Evolutionary conservation across 495 filamentous ascomycete genomes (phyloP).

Genomic region (Penicillium taxi): DNA sequence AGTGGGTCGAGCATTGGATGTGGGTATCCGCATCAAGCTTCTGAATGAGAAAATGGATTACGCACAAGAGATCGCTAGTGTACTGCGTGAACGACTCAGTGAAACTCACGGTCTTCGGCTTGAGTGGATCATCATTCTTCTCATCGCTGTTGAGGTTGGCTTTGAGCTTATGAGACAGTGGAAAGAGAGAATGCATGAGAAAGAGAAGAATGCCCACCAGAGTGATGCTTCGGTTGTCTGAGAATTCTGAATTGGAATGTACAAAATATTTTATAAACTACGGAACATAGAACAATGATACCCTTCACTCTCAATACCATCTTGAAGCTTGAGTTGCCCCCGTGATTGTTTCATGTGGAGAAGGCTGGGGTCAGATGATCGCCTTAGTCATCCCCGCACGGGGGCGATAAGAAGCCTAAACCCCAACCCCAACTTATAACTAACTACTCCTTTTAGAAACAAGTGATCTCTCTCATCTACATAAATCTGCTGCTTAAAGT

Average conservation of each 20-base stretch:
- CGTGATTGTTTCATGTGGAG: too few relatives aligned
- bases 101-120: slow-evolving; percentile 79
- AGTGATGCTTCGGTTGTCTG: slow-evolving; percentile 13
- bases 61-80: slow-evolving; percentile 87
- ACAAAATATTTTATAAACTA: neutral
- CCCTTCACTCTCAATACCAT: slow-evolving; percentile 19
- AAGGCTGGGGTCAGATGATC: slow-evolving; percentile 18
- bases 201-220: slow-evolving; percentile 22
- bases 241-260: neutral
- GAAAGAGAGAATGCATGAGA: slow-evolving; percentile 46
- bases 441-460: slow-evolving; percentile 1
- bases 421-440: neutral
- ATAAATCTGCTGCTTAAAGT: neutral
- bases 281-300: slow-evolving; percentile 5
- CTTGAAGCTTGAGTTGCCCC: slow-evolving; percentile 1
- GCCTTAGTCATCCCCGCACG: slow-evolving; percentile 17
- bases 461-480: neutral
- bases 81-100: slow-evolving; percentile 79
- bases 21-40: slow-evolving; percentile 83
- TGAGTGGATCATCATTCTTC: slow-evolving; percentile 95
- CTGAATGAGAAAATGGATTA: slow-evolving; percentile 98
- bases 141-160: slow-evolving; percentile 85
- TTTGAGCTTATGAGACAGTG: slow-evolving; percentile 58
- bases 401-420: slow-evolving; percentile 6
- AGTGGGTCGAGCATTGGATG: slow-evolving; percentile 82